Conservation (phyloP, 345 rosid species). For the Lenwebbia sp. region DNA sequence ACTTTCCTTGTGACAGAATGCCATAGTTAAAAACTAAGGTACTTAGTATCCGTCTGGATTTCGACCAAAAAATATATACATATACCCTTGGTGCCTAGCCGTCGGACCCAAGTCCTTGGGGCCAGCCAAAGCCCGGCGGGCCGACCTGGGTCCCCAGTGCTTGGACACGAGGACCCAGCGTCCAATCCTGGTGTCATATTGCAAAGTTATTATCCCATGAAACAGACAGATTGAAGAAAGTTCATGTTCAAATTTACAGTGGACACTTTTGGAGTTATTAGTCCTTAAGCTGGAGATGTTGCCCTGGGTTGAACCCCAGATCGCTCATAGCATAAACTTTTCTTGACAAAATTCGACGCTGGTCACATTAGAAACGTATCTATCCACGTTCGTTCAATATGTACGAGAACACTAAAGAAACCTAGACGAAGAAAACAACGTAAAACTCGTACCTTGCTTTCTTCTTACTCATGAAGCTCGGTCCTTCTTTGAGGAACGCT, state of each 20-base stretch:
- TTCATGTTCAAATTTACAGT: neutral
- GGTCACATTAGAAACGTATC: neutral
- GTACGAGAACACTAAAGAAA: neutral
- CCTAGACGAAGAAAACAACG: neutral
- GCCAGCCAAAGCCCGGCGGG: neutral
- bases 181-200: neutral
- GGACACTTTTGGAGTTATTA: neutral
- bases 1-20: neutral
- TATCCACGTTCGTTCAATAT: neutral
- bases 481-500: constrained; percentile 80
- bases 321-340: neutral
- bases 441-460: constrained; percentile 38
- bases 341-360: neutral
- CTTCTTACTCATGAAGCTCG: constrained; percentile 77
- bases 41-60: neutral
- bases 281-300: neutral
- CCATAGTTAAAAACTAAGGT: neutral
- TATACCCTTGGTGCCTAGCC: neutral
- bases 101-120: neutral
- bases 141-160: neutral
- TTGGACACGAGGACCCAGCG: neutral
- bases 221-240: neutral
- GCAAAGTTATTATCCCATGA: neutral
- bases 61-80: neutral
- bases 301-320: neutral